Evolutionary conservation across 352 stramenopile genomes (phyloP).

Genomic region (Thraustochytrium striatum): DNA sequence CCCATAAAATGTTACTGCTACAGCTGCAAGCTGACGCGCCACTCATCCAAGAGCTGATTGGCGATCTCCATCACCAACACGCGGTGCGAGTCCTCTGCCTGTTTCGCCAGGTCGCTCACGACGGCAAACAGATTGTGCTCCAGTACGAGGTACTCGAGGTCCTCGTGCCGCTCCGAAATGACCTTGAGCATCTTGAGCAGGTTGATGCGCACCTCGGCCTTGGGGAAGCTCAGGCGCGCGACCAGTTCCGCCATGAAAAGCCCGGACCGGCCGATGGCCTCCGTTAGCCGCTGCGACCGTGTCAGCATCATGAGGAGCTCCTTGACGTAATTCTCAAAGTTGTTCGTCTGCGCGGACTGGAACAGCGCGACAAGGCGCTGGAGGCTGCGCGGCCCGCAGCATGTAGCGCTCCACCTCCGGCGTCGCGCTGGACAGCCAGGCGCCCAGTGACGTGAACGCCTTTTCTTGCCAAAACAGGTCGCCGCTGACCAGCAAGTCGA

Average conservation of each 20-base stretch:
- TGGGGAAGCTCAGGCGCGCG: constrained; percentile 67
- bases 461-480: constrained; percentile 83
- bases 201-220: constrained; percentile 81
- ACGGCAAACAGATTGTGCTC: constrained; percentile 71
- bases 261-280: constrained; percentile 68
- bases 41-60: constrained; percentile 41
- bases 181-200: constrained; percentile 84
- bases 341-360: constrained; percentile 53
- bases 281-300: neutral
- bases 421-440: constrained; percentile 58
- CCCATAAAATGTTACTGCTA: neutral
- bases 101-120: constrained; percentile 42
- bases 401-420: constrained; percentile 25
- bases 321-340: constrained; percentile 57
- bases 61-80: constrained; percentile 42
- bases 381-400: constrained; percentile 5
- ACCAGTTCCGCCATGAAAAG: constrained; percentile 79
- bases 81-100: constrained; percentile 30
- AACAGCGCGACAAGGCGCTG: constrained; percentile 55
- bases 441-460: constrained; percentile 75
- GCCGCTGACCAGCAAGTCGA: constrained; percentile 66
- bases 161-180: constrained; percentile 77
- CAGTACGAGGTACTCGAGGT: constrained; percentile 73
- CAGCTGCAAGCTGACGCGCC: neutral
- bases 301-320: constrained; percentile 53